A percentile compares a stretch with the other conserved stretches of the same genome.
Evolutionary conservation across 345 rosid genomes (phyloP).

Genomic region (Moricandia arvensis): DNA sequence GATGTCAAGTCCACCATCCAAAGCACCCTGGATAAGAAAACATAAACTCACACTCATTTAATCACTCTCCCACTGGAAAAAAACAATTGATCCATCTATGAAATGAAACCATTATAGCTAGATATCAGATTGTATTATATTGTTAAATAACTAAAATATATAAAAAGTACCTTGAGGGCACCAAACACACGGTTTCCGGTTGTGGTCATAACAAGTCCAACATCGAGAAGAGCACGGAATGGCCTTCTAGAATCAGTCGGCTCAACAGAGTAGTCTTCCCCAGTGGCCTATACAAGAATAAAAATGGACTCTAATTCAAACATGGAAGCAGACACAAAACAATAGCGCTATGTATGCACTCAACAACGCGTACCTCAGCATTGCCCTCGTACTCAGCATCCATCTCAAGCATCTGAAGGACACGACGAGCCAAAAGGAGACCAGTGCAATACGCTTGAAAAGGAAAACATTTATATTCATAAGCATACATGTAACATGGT

Average conservation of each 20-base stretch:
- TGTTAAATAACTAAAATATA: not conserved
- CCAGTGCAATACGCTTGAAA: conserved; percentile 22
- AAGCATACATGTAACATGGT: not conserved
- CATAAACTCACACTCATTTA: not conserved
- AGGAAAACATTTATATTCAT: not conserved
- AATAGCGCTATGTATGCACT: not conserved
- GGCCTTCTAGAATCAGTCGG: conserved; percentile 40
- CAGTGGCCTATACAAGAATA: conserved; percentile 51
- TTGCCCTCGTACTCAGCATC: conserved; percentile 32
- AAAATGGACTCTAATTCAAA: not conserved
- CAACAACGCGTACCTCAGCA: conserved; percentile 3
- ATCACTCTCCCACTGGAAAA: not conserved
- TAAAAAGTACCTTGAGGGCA: conserved; percentile 27
- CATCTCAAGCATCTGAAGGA: conserved; percentile 31
- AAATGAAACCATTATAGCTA: too few species aligned
- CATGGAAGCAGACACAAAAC: not conserved
- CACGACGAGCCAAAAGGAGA: conserved; percentile 32
- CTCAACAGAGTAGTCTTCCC: conserved; percentile 87
- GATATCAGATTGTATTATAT: not conserved
- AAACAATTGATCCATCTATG: not conserved
- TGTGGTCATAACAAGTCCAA: conserved; percentile 29
- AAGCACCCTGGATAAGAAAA: conserved; percentile 54
- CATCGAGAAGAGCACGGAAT: conserved; percentile 36
- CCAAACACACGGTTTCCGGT: conserved; percentile 35
- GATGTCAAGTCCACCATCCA: conserved; percentile 88